Percentiles rank a stretch among this genome's conserved stretches.
phyloP scores from a whole-genome alignment of 495 filamentous ascomycete species.

The Hyaloscypha finlandica region DNA sequence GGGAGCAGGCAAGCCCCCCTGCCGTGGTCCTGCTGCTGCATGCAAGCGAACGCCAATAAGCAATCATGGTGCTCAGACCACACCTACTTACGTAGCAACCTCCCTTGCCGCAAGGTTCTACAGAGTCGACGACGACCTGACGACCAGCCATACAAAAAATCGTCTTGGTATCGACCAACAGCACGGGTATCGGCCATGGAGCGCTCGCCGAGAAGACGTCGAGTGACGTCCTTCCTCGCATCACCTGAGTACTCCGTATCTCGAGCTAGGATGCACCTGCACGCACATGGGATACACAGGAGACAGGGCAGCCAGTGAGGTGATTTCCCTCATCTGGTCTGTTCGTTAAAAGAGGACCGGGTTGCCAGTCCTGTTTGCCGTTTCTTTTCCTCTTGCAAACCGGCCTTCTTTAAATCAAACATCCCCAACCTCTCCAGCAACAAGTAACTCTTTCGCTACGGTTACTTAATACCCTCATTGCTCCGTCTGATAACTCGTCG shows the following conservation, averaged over 20 bases:
- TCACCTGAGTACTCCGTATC: too few species aligned
- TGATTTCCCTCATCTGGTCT: constrained; percentile 7
- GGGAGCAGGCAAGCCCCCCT: not conserved
- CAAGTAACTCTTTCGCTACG: constrained; percentile 37
- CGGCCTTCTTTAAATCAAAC: constrained; percentile 26
- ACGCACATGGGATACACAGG: not conserved
- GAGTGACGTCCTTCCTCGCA: too few species aligned
- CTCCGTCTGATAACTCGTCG: constrained; percentile 19
- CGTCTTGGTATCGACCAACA: too few species aligned
- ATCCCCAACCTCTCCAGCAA: constrained; percentile 23
- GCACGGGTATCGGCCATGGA: too few species aligned
- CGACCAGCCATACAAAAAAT: too few species aligned
- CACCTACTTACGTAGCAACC: not conserved
- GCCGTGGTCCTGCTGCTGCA: not conserved
- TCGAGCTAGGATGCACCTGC: not conserved
- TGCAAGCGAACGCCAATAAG: constrained; percentile 2
- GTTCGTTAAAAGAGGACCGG: constrained; percentile 13
- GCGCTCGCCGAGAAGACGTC: too few species aligned
- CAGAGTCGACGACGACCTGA: too few species aligned
- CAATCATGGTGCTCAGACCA: not conserved
- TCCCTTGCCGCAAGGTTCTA: not conserved
- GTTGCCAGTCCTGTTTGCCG: constrained; percentile 22
- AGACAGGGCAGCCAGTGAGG: not conserved
- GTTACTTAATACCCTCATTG: constrained; percentile 36
- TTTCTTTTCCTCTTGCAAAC: constrained; percentile 22